Base-by-base conservation (phyloP, 345 rosid genomes). In the Passiflora organensis region DNA sequence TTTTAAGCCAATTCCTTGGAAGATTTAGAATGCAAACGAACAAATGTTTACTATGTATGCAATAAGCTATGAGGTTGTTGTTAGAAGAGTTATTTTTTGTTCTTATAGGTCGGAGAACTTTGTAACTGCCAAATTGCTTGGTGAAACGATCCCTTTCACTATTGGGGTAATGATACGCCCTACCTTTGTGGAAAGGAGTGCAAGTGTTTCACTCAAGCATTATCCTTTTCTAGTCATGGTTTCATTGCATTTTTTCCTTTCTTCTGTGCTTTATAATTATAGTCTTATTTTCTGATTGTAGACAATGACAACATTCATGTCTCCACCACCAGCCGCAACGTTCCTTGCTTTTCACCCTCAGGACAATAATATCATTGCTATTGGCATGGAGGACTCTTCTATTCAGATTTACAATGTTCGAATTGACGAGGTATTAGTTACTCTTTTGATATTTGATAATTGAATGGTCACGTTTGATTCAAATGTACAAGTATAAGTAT, bases 321-420 rank as follows among this genome's bases (percentile, higher is more conserved):
- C 88, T 43, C 85, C 89, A 51, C 97, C 88, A 13, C 88, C 93
- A 13, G 83, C 95, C 21, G 88, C 88, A 43, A 82, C 97, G 16
- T 86, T 79, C 73, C 73, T 89, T 32, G 97, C 93, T 28, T 86
- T 84, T 58, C 76, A 84, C 66, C 97, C 97, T 56, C 80, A 59
- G 60, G 85, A 79, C 69, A 82, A 81, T 80, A 75, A 69, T 49
- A 78, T 79, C 44, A 78, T 86, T 75, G 97, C 97, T 25, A 84
- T 89, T 32, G 97, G 97, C 44, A 84, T 84, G 95, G 93, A 81
- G 18, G 95, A 86, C 56, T 82, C 87, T 10, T 65, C 93, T 22
- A 78, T 89, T 49, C 88, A 75, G 45, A 89, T 89, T 41, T 89
- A 76, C 59, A 72, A 76, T 53, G 83, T 84, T 43, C 82, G 78